A percentile compares a stretch with the other conserved stretches of the same genome.
Conservation (phyloP, 345 rosid genomes). For the Toxicodendron radicans region DNA sequence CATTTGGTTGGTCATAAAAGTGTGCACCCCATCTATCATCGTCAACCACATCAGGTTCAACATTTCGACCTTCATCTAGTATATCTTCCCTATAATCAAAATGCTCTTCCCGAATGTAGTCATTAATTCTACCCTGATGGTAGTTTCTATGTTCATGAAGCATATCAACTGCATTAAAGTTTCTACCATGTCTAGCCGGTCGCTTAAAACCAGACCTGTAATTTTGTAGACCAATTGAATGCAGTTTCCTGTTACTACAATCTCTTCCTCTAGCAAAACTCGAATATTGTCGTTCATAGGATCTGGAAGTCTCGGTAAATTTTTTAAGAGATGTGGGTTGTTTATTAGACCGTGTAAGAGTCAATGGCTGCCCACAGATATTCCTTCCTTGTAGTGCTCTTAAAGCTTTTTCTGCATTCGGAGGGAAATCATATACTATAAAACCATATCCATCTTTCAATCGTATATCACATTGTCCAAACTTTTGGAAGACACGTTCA, state of each 20-base stretch:
- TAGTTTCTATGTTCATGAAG: constrained; percentile 18
- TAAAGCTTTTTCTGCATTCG: constrained; percentile 51
- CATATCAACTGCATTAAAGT: constrained; percentile 25
- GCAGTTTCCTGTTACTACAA: constrained; percentile 17
- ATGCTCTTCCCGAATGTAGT: constrained; percentile 20
- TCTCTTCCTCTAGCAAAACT: constrained; percentile 20
- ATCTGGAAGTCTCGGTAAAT: constrained; percentile 21
- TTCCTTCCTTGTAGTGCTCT: constrained; percentile 36
- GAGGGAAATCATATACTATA: constrained; percentile 46
- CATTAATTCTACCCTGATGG: constrained; percentile 11
- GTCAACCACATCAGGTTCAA: constrained; percentile 22
- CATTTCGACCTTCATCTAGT: constrained; percentile 23
- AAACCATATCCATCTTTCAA: constrained; percentile 54
- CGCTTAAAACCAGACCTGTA: constrained; percentile 19
- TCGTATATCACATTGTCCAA: constrained; percentile 42
- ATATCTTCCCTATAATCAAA: constrained; percentile 27
- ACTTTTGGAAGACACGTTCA: constrained; percentile 42
- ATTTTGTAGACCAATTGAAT: constrained; percentile 21
- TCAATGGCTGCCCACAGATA: constrained; percentile 43
- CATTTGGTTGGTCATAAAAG: constrained; percentile 25
- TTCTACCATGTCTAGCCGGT: constrained; percentile 14
- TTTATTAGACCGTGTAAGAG: constrained; percentile 54
- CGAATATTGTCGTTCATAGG: constrained; percentile 20
- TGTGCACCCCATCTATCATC: constrained; percentile 44
- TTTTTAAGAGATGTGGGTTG: constrained; percentile 40